A percentile compares a stretch with the other conserved stretches of the same genome.
These are phyloP conservation scores for Tetrahymena borealis DNA, from an alignment of 73 alveolate species.

Conservation along the genomic window DNA sequence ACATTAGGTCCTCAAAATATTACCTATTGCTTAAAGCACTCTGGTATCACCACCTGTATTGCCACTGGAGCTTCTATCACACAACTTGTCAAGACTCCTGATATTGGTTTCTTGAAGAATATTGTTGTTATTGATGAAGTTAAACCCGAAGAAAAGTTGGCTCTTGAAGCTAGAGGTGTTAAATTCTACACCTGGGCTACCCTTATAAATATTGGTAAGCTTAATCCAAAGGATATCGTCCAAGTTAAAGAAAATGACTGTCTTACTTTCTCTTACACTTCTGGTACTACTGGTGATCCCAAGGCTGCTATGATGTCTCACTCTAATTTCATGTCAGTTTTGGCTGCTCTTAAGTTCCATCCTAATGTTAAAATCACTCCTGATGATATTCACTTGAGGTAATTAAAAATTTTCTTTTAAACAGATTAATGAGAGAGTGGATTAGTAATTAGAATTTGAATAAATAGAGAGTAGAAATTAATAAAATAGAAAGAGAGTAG, in stretches of 20 bases:
- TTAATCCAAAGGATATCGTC: background rate
- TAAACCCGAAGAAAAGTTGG: background rate
- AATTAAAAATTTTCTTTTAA: background rate
- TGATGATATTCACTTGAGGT: constrained; percentile 72
- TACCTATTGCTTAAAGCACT: constrained; percentile 65
- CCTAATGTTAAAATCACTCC: constrained; percentile 55
- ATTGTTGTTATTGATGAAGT: constrained; percentile 21
- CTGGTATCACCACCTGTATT: constrained; percentile 54
- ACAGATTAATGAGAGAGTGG: background rate
- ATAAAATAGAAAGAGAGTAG: no score
- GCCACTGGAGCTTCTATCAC: constrained; percentile 49
- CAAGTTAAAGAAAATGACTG: constrained; percentile 40
- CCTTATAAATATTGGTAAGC: constrained; percentile 1
- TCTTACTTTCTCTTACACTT: constrained; percentile 87
- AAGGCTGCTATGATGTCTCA: constrained; percentile 92
- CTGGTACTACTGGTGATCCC: constrained; percentile 98
- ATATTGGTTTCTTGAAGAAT: constrained; percentile 2
- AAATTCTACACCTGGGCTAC: constrained; percentile 3
- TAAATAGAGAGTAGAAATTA: no score
- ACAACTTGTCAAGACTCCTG: constrained; percentile 46
- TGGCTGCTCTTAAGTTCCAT: constrained; percentile 47
- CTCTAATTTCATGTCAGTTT: constrained; percentile 41
- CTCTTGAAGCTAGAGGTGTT: constrained; percentile 12
- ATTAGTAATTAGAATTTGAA: background rate
- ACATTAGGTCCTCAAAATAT: constrained; percentile 38